Conservation (phyloP, 2,329 filamentous ascomycete species). For the Claviceps quebecensis region DNA sequence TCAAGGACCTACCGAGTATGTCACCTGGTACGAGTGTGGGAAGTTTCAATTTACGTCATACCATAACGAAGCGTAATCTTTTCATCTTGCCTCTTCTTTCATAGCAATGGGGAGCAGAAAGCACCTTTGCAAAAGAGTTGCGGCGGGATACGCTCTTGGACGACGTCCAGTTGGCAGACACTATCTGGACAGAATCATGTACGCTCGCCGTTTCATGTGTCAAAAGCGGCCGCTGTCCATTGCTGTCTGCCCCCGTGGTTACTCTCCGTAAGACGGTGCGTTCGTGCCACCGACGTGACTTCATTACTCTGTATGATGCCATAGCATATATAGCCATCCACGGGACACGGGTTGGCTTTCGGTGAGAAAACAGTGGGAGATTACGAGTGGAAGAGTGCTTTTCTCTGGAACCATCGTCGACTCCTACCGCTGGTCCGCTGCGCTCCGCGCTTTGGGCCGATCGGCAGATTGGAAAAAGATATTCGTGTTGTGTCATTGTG, state of each 20-base stretch:
- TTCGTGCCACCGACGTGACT: constrained; percentile 28
- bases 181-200: constrained; percentile 30
- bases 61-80: constrained; percentile 32
- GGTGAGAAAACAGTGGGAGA: constrained; percentile 26
- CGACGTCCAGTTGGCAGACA: constrained; percentile 38
- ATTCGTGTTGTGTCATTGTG: constrained; percentile 14
- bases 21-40: constrained; percentile 12
- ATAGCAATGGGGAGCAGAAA: neutral
- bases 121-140: constrained; percentile 21
- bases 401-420: constrained; percentile 15
- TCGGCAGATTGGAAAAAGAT: constrained; percentile 36
- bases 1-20: constrained; percentile 27
- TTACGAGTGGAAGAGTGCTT: constrained; percentile 5
- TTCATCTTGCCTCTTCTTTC: neutral
- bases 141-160: constrained; percentile 30
- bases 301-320: constrained; percentile 34
- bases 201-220: constrained; percentile 24
- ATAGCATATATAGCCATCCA: constrained; percentile 27
- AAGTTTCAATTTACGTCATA: constrained; percentile 9
- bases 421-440: constrained; percentile 18
- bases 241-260: constrained; percentile 26
- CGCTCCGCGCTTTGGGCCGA: constrained; percentile 29
- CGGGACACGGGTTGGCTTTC: constrained; percentile 9
- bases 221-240: constrained; percentile 26
- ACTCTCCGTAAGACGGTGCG: constrained; percentile 33